A percentile compares a stretch with the other conserved stretches of the same genome.
Evolutionary conservation across 164 flowering plant species (phyloP).

Genomic region (Stephania cephalantha): DNA sequence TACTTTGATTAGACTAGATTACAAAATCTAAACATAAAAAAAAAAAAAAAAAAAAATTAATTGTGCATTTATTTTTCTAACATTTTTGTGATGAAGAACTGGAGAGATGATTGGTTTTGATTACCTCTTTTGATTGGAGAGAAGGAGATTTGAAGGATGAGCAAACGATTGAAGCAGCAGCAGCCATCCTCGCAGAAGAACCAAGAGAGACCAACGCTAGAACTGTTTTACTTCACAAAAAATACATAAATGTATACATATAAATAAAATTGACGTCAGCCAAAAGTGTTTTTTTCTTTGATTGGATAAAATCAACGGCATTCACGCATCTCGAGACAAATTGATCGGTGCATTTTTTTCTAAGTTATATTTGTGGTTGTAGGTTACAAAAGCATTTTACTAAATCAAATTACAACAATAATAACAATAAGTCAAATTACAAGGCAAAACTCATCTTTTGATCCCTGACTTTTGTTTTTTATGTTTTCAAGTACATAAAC

Average conservation of each 20-base stretch:
- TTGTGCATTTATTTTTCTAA: background rate
- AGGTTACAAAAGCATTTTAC: no score
- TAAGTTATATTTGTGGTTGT: no score
- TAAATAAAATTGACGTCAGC: background rate
- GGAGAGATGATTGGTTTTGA: background rate
- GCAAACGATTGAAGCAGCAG: conserved; percentile 10
- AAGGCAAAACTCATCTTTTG: no score
- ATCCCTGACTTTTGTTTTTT: no score
- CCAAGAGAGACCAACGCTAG: background rate
- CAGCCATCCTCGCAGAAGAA: conserved; percentile 3
- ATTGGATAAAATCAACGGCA: no score
- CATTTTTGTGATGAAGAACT: background rate
- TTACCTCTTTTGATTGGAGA: conserved; percentile 12
- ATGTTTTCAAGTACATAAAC: no score
- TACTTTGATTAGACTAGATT: background rate
- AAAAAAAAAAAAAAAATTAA: background rate
- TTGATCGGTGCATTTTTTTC: no score
- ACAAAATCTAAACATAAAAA: background rate
- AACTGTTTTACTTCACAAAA: background rate
- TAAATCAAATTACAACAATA: no score
- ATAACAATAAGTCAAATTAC: no score
- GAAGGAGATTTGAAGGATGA: background rate
- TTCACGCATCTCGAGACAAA: no score
- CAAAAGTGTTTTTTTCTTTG: background rate
- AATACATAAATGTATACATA: background rate